These are phyloP conservation scores for Tinospora cordifolia DNA, from an alignment of 164 flowering plant species.

Conservation along the genomic window DNA sequence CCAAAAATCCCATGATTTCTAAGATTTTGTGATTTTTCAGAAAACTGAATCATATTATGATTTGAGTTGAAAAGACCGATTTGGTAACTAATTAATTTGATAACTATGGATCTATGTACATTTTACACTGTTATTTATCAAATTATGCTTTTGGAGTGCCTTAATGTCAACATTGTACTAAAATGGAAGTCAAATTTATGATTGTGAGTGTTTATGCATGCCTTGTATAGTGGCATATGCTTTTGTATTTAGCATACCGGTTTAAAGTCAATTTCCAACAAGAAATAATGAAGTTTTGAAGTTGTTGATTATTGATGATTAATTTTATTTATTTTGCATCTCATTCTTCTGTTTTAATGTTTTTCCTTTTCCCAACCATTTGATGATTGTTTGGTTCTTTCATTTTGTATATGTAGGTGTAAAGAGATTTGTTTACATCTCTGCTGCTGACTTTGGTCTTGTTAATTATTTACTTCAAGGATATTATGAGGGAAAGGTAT, in stretches of 20 bases:
- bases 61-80: no score
- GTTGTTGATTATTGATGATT: neutral
- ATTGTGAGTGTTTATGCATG: no score
- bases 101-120: neutral
- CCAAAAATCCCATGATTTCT: no score
- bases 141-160: neutral
- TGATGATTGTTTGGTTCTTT: neutral
- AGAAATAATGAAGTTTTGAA: neutral
- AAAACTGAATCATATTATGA: no score
- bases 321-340: neutral
- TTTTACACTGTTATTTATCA: neutral
- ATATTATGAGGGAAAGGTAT: conserved; percentile 96
- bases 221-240: neutral
- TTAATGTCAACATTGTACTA: neutral
- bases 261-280: neutral
- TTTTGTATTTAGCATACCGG: neutral
- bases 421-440: conserved; percentile 82
- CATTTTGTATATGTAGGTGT: conserved; percentile 51
- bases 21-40: no score
- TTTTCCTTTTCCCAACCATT: neutral
- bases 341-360: neutral
- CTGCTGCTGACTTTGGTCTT: conserved; percentile 94
- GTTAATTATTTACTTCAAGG: conserved; percentile 73
- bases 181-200: neutral
- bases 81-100: no score